These are phyloP conservation scores for Torrubiellomyces zombiae DNA, from an alignment of 2,329 filamentous ascomycete genomes.

Conservation along the genomic window DNA sequence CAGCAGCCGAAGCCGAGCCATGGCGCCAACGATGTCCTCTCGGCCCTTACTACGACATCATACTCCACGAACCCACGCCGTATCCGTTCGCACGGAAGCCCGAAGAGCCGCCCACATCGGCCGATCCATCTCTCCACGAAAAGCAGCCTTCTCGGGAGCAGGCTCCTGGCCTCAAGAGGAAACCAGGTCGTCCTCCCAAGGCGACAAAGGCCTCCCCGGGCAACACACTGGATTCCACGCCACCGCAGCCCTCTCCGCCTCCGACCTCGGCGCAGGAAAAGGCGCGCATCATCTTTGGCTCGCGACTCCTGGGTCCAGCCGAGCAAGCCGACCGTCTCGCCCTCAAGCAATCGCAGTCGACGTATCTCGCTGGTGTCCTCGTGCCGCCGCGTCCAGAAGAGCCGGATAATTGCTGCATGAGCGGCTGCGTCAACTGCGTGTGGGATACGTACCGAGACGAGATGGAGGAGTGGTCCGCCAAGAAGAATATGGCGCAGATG, in stretches of 20 bases:
- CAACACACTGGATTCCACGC: slow-evolving; percentile 5
- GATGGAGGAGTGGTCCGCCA: slow-evolving; percentile 69
- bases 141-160: too few species aligned
- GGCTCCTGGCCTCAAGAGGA: too few species aligned
- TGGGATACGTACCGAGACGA: slow-evolving; percentile 89
- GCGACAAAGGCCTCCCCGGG: slow-evolving; percentile 6
- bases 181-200: too few species aligned
- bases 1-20: slow-evolving; percentile 8
- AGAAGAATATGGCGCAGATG: slow-evolving; percentile 44
- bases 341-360: slow-evolving; percentile 40
- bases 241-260: slow-evolving; percentile 4
- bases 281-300: slow-evolving; percentile 63
- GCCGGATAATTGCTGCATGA: slow-evolving; percentile 99
- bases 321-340: slow-evolving; percentile 46
- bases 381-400: slow-evolving; percentile 76
- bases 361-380: slow-evolving; percentile 56
- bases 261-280: slow-evolving; percentile 32
- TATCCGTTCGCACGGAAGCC: slow-evolving; percentile 22
- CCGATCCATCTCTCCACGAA: too few species aligned
- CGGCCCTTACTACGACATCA: slow-evolving; percentile 41
- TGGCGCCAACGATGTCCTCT: slow-evolving; percentile 28
- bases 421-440: slow-evolving; percentile 92
- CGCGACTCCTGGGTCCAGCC: slow-evolving; percentile 55
- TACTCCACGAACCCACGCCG: slow-evolving; percentile 30
- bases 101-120: slow-evolving; percentile 25